A percentile compares a stretch with the other conserved stretches of the same genome.
phyloP scores from a whole-genome alignment of 768 basidiomycete genomes.

The Calocybe gangraenosa region DNA sequence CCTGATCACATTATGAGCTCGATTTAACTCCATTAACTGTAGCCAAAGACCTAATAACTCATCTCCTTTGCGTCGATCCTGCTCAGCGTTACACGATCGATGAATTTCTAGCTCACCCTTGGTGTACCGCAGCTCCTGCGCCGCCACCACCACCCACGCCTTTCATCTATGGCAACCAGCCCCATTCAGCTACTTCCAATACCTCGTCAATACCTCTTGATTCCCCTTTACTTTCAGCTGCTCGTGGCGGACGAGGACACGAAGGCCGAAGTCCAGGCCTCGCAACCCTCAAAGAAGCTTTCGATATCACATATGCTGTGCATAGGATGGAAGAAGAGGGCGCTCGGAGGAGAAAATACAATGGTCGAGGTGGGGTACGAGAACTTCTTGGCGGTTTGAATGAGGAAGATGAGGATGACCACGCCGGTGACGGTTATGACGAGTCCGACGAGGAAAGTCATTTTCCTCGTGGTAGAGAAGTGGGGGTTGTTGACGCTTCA shows the following conservation, averaged over 20 bases:
- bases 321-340: slow-evolving; percentile 99
- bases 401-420: slow-evolving; percentile 86
- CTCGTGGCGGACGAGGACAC: slow-evolving; percentile 60
- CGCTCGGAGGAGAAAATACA: slow-evolving; percentile 76
- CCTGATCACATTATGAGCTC: neutral
- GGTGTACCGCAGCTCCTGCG: slow-evolving; percentile 74
- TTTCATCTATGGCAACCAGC: slow-evolving; percentile 34
- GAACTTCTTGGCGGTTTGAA: slow-evolving; percentile 78
- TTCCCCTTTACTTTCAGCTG: slow-evolving; percentile 84
- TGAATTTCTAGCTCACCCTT: slow-evolving; percentile 94
- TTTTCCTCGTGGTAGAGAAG: slow-evolving; percentile 12
- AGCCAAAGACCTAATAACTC: slow-evolving; percentile 95
- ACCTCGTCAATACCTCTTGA: slow-evolving; percentile 55
- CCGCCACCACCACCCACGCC: slow-evolving; percentile 69
- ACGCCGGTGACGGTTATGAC: slow-evolving; percentile 32
- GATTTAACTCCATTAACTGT: slow-evolving; percentile 5
- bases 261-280: slow-evolving; percentile 90
- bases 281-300: slow-evolving; percentile 93
- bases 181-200: slow-evolving; percentile 26
- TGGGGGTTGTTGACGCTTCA: slow-evolving; percentile 15
- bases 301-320: slow-evolving; percentile 98
- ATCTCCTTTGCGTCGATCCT: slow-evolving; percentile 94
- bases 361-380: slow-evolving; percentile 49
- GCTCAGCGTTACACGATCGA: slow-evolving; percentile 96
- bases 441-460: slow-evolving; percentile 48